Evolutionary conservation across 345 rosid species (phyloP).

Genomic region (Viola odorata): DNA sequence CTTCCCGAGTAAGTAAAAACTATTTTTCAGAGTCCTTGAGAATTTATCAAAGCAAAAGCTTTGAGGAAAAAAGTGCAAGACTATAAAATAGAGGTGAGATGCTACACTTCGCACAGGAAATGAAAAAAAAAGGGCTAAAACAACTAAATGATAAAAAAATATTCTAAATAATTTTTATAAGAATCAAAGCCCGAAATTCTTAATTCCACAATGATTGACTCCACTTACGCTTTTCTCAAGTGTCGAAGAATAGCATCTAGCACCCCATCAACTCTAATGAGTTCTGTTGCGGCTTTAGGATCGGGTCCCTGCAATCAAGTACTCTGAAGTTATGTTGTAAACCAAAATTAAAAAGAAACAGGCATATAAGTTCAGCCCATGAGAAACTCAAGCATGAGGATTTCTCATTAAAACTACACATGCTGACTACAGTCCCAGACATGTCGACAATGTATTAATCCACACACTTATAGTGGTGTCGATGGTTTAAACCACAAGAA

Average conservation of each 20-base stretch:
- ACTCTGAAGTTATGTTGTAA: conserved; percentile 27
- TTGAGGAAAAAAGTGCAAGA: no score
- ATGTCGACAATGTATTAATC: not conserved
- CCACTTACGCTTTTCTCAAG: conserved; percentile 68
- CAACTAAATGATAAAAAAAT: not conserved
- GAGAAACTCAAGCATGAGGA: not conserved
- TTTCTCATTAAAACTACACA: not conserved
- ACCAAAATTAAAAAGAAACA: conserved; percentile 16
- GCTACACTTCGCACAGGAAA: no score
- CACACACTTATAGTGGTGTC: not conserved
- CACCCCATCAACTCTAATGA: conserved; percentile 65
- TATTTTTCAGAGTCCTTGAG: no score
- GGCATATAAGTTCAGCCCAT: not conserved
- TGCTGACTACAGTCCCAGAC: not conserved
- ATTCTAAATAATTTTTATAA: not conserved
- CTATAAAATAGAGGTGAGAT: no score
- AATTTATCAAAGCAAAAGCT: no score
- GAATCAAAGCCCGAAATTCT: not conserved
- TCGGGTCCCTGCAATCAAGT: conserved; percentile 74
- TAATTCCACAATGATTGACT: not conserved
- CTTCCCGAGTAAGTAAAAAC: no score
- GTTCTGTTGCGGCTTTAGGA: conserved; percentile 77
- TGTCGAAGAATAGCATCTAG: conserved; percentile 79
- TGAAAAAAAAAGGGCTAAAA: not conserved
- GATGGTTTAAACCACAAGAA: conserved; percentile 3